Conservation (phyloP, 257 asterid species). For the Solanum ossicruentum region DNA sequence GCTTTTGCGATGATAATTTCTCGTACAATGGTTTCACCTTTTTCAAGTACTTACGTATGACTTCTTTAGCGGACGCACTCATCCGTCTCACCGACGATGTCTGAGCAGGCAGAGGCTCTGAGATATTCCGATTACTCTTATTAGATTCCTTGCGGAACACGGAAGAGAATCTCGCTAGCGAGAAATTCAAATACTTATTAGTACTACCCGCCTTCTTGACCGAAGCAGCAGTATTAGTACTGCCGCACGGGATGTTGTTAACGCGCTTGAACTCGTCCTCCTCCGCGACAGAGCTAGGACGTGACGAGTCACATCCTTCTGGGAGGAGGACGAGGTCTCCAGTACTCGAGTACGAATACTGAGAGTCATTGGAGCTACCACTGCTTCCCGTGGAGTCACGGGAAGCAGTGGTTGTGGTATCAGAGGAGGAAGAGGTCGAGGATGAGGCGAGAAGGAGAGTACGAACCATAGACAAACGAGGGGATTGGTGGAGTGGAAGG, state of each 20-base stretch:
- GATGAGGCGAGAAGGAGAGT: conserved; percentile 58
- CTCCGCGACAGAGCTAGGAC: conserved; percentile 61
- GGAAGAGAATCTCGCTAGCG: conserved; percentile 62
- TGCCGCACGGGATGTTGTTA: neutral
- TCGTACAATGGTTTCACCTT: conserved; percentile 75
- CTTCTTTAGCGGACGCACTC: conserved; percentile 59
- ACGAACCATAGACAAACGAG: conserved; percentile 78
- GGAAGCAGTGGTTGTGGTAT: conserved; percentile 71
- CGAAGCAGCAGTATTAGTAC: neutral
- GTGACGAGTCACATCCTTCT: conserved; percentile 50
- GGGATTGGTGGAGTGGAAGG: conserved; percentile 78
- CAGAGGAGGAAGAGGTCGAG: conserved; percentile 64
- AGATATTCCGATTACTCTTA: neutral
- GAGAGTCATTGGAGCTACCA: conserved; percentile 37
- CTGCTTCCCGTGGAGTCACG: conserved; percentile 46
- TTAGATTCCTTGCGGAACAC: conserved; percentile 50
- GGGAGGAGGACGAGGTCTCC: conserved; percentile 24
- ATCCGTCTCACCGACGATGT: conserved; percentile 30
- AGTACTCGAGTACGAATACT: conserved; percentile 22
- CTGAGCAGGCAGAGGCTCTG: neutral
- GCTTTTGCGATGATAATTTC: conserved; percentile 59
- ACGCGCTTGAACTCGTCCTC: conserved; percentile 52
- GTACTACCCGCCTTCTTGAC: conserved; percentile 1
- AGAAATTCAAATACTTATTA: conserved; percentile 31
- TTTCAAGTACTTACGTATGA: conserved; percentile 52